These are phyloP conservation scores for Diplodia corticola DNA, from an alignment of 2,329 filamentous ascomycete genomes.

Conservation along the genomic window DNA sequence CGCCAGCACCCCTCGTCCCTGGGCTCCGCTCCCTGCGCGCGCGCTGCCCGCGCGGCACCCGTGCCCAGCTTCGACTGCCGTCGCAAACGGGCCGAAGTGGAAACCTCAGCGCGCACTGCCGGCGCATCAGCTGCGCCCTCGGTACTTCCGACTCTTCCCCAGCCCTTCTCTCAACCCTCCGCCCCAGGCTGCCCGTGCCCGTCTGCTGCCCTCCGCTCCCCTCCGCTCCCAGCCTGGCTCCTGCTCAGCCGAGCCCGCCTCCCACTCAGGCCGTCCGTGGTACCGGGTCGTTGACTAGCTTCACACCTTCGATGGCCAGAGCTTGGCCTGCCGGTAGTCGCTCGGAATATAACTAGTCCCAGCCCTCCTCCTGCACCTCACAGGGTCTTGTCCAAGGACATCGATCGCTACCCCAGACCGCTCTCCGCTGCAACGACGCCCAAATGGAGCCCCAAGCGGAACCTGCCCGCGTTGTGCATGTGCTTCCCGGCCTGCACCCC, in stretches of 20 bases:
- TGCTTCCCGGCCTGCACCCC: background rate
- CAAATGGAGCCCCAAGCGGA: conserved; percentile 8
- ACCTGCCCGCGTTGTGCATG: background rate
- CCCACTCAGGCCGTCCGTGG: conserved; percentile 13
- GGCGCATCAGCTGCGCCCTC: conserved; percentile 14
- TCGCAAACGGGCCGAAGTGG: conserved; percentile 13
- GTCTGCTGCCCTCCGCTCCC: background rate
- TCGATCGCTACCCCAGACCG: background rate
- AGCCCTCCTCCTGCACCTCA: conserved; percentile 13
- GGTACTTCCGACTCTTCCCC: conserved; percentile 2
- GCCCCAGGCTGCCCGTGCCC: background rate
- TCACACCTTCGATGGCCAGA: conserved; percentile 20
- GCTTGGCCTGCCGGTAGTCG: conserved; percentile 21
- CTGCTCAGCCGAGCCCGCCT: conserved; percentile 12
- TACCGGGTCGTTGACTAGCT: conserved; percentile 19
- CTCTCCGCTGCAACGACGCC: background rate
- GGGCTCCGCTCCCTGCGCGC: background rate
- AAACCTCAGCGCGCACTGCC: background rate
- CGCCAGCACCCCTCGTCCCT: conserved; percentile 3
- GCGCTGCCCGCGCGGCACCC: conserved; percentile 3
- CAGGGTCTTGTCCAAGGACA: background rate
- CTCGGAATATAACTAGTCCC: conserved; percentile 23
- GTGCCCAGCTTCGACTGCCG: background rate
- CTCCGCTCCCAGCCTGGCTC: conserved; percentile 15
- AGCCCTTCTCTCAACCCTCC: background rate